Base-by-base conservation (phyloP, 306 rosid genomes). In the Cucurbita pepo region DNA sequence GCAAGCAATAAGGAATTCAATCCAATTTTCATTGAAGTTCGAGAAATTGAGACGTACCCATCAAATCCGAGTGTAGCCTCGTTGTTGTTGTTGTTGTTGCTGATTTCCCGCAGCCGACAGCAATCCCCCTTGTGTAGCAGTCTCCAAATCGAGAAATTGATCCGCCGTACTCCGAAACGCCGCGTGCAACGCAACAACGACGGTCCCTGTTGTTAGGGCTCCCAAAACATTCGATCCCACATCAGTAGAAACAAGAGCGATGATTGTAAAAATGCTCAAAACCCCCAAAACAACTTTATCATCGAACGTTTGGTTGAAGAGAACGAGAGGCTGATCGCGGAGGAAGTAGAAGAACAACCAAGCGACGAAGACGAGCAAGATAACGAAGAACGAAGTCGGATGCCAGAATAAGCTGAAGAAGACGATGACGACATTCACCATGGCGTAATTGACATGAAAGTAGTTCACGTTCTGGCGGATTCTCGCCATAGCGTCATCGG, bases 361-460 rank as follows among this genome's bases (percentile, higher is more conserved):
- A 13, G 53, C 85, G 15, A 85, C 48, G 51, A 81, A 71, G 50
- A 77, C 19, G 53, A 80, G 19, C 50, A 85, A 58, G 71, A 79
- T 83, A 36, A 81, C 83, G 79, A 85, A 71, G 83, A 85, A 80
- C 25, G 89, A 85, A 14, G 81, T 25, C 2, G 89, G 89, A 65
- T 85, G 85, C 89, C 89, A 85, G 7, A 85, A 82, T 16, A 85
- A 83, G 70, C 89, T 61, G 37, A 83, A 75, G 82, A 85, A 85
- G 65, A 85, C 80, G 53, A 80, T 55, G 72, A 82, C 8, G 73
- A 85, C 63, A 62, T 66, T 66, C 18, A 40, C 81, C 82, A 85
- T 58, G 63, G 85, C 64, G 80, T 85, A 85, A 74, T 85, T 85
- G 34, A 71, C 77, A 0, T 85, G 82, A 69, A 85, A 85, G 75